Evolutionary conservation across 495 filamentous ascomycete genomes (phyloP).

Genomic region (Penicillium steckii): DNA sequence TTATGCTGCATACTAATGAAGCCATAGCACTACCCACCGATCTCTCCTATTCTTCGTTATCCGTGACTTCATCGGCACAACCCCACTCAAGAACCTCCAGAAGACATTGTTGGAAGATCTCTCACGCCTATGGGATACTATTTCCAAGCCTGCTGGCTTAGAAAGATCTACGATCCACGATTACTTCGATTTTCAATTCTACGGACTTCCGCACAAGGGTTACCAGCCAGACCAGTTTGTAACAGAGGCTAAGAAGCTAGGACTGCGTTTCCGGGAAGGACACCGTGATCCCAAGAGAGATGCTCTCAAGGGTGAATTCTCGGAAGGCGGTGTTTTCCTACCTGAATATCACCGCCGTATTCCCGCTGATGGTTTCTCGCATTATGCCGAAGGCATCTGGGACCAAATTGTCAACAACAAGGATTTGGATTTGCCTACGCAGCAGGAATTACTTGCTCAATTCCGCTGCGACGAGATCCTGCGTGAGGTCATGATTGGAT

Average conservation of each 20-base stretch:
- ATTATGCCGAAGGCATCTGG: conserved; percentile 93
- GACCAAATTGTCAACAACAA: conserved; percentile 99
- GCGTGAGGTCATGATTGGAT: conserved; percentile 76
- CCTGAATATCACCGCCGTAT: conserved; percentile 95
- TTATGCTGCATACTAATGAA: conserved; percentile 20
- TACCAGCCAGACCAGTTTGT: conserved; percentile 93
- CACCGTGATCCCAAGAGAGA: conserved; percentile 61
- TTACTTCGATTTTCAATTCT: conserved; percentile 98
- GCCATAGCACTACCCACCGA: conserved; percentile 72
- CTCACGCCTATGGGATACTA: conserved; percentile 83
- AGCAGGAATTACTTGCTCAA: conserved; percentile 94
- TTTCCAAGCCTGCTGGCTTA: conserved; percentile 85
- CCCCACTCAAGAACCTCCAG: conserved; percentile 82
- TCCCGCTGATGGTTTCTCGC: conserved; percentile 89
- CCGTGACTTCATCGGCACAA: conserved; percentile 89
- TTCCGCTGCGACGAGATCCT: conserved; percentile 97
- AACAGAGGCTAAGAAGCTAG: conserved; percentile 73
- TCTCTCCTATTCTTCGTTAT: conserved; percentile 98
- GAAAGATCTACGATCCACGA: conserved; percentile 89
- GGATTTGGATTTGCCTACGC: conserved; percentile 92
- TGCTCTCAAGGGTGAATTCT: conserved; percentile 60
- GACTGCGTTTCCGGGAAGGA: conserved; percentile 77
- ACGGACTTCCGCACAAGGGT: conserved; percentile 92
- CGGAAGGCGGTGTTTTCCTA: conserved; percentile 78
- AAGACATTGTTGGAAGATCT: conserved; percentile 89